phyloP scores from a whole-genome alignment of 305 asterid genomes.

The Solanum chacoense region DNA sequence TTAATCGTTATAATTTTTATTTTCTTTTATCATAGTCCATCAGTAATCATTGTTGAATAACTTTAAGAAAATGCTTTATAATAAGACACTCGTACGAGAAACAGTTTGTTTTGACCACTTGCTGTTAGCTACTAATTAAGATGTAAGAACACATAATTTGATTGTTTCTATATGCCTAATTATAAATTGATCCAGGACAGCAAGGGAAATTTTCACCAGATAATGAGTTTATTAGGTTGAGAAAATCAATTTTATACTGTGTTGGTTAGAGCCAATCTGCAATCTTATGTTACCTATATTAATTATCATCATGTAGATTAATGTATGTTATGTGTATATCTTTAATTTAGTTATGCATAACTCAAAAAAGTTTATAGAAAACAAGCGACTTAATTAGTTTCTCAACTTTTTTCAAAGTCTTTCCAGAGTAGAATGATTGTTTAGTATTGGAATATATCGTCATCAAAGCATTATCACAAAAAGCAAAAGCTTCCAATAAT shows the following conservation, averaged over 20 bases:
- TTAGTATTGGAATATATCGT: background rate
- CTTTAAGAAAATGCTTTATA: background rate
- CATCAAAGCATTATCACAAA: background rate
- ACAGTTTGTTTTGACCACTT: background rate
- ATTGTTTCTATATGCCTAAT: background rate
- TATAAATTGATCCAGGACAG: background rate
- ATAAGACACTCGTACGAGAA: background rate
- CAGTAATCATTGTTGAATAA: background rate
- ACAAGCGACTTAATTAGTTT: background rate
- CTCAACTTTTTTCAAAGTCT: background rate
- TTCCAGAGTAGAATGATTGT: background rate
- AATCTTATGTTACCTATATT: background rate
- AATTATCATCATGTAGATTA: background rate
- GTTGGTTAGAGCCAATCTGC: background rate
- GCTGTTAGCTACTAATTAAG: background rate
- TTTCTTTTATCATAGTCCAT: background rate
- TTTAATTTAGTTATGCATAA: background rate
- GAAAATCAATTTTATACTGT: background rate
- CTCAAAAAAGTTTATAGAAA: background rate
- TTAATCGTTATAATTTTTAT: background rate
- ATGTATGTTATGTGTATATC: background rate
- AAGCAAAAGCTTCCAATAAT: background rate
- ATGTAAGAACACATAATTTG: background rate
- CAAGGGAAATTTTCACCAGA: background rate
- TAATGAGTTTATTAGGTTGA: background rate